These are phyloP conservation scores for Fusarium haematococcum DNA, from an alignment of 2,329 filamentous ascomycete species.

Conservation along the genomic window DNA sequence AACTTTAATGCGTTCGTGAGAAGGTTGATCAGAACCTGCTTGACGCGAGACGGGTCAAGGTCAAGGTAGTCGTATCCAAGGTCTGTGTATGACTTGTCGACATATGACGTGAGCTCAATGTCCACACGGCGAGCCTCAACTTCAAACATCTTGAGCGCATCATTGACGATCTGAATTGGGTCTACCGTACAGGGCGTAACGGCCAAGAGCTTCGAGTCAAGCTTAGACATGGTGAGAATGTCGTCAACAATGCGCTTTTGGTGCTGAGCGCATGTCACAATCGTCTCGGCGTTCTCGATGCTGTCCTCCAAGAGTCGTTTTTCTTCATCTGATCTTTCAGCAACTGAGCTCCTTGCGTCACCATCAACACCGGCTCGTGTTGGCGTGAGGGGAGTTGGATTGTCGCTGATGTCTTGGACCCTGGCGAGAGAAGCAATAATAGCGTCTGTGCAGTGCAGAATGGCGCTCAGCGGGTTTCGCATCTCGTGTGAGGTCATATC, in stretches of 20 bases:
- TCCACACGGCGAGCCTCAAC: constrained; percentile 77
- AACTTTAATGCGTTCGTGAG: constrained; percentile 88
- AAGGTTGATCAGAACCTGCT: constrained; percentile 84
- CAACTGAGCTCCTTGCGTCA: constrained; percentile 1
- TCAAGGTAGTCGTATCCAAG: constrained; percentile 73
- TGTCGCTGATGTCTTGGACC: constrained; percentile 55
- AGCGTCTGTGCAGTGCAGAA: constrained; percentile 79
- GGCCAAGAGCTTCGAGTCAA: constrained; percentile 79
- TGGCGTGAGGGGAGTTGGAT: constrained; percentile 41
- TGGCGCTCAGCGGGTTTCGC: constrained; percentile 79
- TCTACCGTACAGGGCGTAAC: constrained; percentile 78
- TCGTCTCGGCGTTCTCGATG: constrained; percentile 81
- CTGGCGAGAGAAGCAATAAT: constrained; percentile 66
- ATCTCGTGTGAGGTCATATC: constrained; percentile 81
- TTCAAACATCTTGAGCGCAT: constrained; percentile 82
- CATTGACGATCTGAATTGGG: constrained; percentile 73
- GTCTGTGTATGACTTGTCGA: constrained; percentile 71
- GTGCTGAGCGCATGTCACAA: constrained; percentile 81
- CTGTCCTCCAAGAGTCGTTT: constrained; percentile 66
- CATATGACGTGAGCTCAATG: constrained; percentile 73
- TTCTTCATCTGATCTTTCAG: constrained; percentile 49
- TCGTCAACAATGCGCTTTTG: constrained; percentile 85
- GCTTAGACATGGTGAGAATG: constrained; percentile 78
- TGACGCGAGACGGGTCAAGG: constrained; percentile 78
- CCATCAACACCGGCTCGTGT: constrained; percentile 22